phyloP scores from a whole-genome alignment of 2,329 filamentous ascomycete genomes.

The Aureobasidium sp. region DNA sequence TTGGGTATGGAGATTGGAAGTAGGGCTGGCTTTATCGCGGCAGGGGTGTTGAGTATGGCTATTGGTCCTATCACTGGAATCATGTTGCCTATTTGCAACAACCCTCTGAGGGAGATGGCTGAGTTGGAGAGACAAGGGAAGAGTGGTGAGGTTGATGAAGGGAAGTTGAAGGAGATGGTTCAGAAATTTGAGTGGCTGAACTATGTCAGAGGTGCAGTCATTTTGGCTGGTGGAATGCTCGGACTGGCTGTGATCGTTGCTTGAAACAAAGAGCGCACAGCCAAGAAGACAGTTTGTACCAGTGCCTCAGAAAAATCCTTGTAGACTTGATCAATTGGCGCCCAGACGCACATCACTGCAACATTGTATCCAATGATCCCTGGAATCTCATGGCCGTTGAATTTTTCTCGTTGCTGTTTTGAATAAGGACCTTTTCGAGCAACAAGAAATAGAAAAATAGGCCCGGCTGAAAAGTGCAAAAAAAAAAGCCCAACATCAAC shows the following conservation, averaged over 20 bases:
- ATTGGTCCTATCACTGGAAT: neutral
- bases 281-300: too few species aligned
- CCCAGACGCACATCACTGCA: too few species aligned
- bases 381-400: too few species aligned
- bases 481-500: too few species aligned
- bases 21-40: neutral
- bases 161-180: neutral
- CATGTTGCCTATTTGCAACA: constrained; percentile 5
- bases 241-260: neutral
- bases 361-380: too few species aligned
- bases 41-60: neutral
- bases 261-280: neutral
- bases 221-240: neutral
- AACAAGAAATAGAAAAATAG: too few species aligned
- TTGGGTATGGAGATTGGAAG: neutral
- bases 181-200: constrained; percentile 1
- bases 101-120: neutral
- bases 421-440: too few species aligned
- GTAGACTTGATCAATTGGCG: too few species aligned
- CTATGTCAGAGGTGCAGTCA: neutral
- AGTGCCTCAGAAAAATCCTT: too few species aligned
- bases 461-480: too few species aligned
- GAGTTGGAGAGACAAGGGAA: neutral
- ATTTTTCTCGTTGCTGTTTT: too few species aligned
- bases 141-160: neutral